Evolutionary conservation across 257 asterid species (phyloP).

Genomic region (Scutellaria minor): DNA sequence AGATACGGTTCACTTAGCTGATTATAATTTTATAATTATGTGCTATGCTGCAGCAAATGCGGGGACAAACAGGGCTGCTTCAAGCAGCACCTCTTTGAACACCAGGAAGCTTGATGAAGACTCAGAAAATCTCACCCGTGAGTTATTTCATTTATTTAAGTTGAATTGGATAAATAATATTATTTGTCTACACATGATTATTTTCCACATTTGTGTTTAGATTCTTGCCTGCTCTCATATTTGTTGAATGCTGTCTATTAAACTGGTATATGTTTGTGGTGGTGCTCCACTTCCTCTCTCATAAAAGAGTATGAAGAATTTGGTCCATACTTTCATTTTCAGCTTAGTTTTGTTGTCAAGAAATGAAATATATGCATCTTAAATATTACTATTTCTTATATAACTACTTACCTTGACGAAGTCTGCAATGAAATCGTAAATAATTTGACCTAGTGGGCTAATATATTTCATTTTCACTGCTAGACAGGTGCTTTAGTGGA

Average conservation of each 20-base stretch:
- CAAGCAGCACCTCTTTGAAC: slow-evolving; percentile 80
- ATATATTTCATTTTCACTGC: slow-evolving; percentile 1
- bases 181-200: not conserved
- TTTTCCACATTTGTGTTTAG: not conserved
- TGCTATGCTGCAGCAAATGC: slow-evolving; percentile 71
- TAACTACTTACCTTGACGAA: not conserved
- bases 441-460: not conserved
- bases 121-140: slow-evolving; percentile 87
- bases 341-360: not conserved
- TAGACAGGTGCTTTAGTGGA: not conserved
- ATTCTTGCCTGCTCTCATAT: slow-evolving; percentile 15
- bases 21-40: slow-evolving; percentile 24
- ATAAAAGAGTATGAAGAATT: not conserved
- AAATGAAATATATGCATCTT: not conserved
- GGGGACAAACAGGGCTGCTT: slow-evolving; percentile 90
- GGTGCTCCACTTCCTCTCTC: not conserved
- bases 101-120: slow-evolving; percentile 96
- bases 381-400: not conserved
- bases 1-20: slow-evolving; percentile 11
- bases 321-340: not conserved
- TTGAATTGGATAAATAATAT: not conserved
- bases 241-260: slow-evolving; percentile 16
- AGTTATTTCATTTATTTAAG: slow-evolving; percentile 42
- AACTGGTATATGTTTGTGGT: not conserved
- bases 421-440: not conserved